Evolutionary conservation across 257 asterid species (phyloP), one percentile per base, ranked within the genome.

Genomic region (Solanum lycopersicoides): DNA sequence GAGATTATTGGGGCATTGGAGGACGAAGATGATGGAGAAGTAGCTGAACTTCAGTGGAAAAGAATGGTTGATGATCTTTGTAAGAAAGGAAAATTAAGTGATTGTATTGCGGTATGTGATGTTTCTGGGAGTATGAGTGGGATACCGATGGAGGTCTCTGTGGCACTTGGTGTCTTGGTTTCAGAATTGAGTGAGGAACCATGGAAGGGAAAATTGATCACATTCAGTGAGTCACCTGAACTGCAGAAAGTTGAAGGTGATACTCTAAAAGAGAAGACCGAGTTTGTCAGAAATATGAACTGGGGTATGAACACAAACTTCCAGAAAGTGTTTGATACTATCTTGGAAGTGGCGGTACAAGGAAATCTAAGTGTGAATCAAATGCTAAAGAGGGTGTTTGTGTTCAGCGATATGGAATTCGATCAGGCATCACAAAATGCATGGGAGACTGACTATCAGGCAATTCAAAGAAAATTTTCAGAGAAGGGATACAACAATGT

Each of bases 41-140:
- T 91, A 7, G 93, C 92, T 21, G 94, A 92, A 91, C 93, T 91
- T 50, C 95, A 94, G 45, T 93, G 96, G 96, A 92, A 88, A 72
- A 90, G 95, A 59, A 88, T 94, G 89, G 93, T 93, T 12, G 93
- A 89, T 76, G 95, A 94, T 74, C 82, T 93, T 89, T 39, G 41
- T 14, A 84, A 89, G 87, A 92, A 89, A 85, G 97, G 95, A 69
- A 88, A 90, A 68, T 79, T 94, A 86, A 91, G 86, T 16, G 88
- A 94, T 76, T 93, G 96, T 79, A 90, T 94, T 25, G 92, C 94
- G 2, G 89, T 94, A 6, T 90, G 91, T 89, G 95, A 94, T 88
- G 97, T 94, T 25, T 94, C 94, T 0, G 93, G 89, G 1, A 91
- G 94, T 65, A 93, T 94, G 97, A 0, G 0, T 0, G 94, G 97